Evolutionary conservation across 345 rosid genomes (phyloP), one percentile per base, ranked within the genome.

Genomic region (Corymbia maculata): DNA sequence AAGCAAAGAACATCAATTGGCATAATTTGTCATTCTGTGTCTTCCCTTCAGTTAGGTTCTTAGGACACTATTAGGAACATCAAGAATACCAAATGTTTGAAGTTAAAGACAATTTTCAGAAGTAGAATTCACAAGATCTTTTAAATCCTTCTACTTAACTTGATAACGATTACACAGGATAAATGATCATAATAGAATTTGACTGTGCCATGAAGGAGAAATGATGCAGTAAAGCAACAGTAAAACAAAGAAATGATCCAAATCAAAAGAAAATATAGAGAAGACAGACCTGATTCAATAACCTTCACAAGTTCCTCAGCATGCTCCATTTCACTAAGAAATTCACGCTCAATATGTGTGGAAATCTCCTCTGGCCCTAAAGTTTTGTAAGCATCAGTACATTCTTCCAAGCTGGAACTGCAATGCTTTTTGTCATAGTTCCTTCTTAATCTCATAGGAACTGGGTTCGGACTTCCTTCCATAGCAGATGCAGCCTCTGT

Each of bases 401-500:
- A 91, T 86, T 91, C 93, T 89, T 92, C 93, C 36, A 89, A 66
- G 85, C 92, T 92, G 24, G 93, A 90, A 87, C 91, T 91, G 87
- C 90, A 92, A 50, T 89, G 91, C 92, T 92, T 95, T 89, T 91
- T 94, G 93, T 91, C 86, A 90, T 89, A 91, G 91, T 92, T 92
- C 75, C 93, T 92, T 91, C 95, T 93, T 90, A 90, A 92, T 90
- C 93, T 93, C 79, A 85, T 75, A 86, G 84, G 92, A 86, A 93
- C 96, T 88, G 87, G 94, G 90, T 89, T 93, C 53, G 98, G 97
- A 90, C 95, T 97, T 93, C 95, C 98, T 94, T 96, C 98, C 90
- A 92, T 92, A 79, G 94, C 98, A 88, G 99, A 97, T 80, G 97
- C 96, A 93, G 98, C 98, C 91, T 93, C 96, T 42, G 99, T 89